Percentiles rank a stretch among this genome's conserved stretches.
Evolutionary conservation across 495 filamentous ascomycete genomes (phyloP).

Genomic region (Hypoxylon crocopeplum): DNA sequence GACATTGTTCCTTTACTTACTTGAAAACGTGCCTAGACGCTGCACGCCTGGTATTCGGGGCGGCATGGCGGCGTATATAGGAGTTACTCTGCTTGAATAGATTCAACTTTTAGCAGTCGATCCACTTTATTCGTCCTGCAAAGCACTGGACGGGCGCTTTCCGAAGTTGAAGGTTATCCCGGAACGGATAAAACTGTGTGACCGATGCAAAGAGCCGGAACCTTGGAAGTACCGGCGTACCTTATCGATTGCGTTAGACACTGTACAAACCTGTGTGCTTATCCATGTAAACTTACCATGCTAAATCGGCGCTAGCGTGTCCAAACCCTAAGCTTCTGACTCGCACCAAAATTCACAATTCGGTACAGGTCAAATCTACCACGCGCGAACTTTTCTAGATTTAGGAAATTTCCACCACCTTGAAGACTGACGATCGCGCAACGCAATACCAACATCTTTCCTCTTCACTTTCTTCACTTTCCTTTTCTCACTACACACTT

Average conservation of each 20-base stretch:
- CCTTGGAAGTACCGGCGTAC: too few species aligned
- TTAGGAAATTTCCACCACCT: slow-evolving; percentile 29
- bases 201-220: too few species aligned
- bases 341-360: slow-evolving; percentile 44
- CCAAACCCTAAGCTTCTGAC: slow-evolving; percentile 31
- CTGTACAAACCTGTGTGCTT: too few species aligned
- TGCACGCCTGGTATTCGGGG: slow-evolving; percentile 71
- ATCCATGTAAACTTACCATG: too few species aligned
- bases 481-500: background rate
- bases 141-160: too few species aligned
- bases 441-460: slow-evolving; percentile 55
- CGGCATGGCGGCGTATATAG: slow-evolving; percentile 68
- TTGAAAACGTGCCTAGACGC: slow-evolving; percentile 66
- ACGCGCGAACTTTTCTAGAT: slow-evolving; percentile 38
- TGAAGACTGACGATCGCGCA: slow-evolving; percentile 41
- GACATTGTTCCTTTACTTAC: slow-evolving; percentile 51
- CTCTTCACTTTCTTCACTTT: slow-evolving; percentile 42
- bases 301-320: slow-evolving; percentile 24
- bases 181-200: too few species aligned
- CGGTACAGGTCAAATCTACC: slow-evolving; percentile 24
- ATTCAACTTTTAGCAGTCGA: slow-evolving; percentile 28
- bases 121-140: slow-evolving; percentile 13
- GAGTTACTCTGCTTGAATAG: slow-evolving; percentile 1
- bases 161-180: too few species aligned
- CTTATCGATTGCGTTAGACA: too few species aligned